Percentiles rank a stretch among this genome's conserved stretches.
Conservation (phyloP, 2,329 filamentous ascomycete species). For the Colletotrichum costaricense region DNA sequence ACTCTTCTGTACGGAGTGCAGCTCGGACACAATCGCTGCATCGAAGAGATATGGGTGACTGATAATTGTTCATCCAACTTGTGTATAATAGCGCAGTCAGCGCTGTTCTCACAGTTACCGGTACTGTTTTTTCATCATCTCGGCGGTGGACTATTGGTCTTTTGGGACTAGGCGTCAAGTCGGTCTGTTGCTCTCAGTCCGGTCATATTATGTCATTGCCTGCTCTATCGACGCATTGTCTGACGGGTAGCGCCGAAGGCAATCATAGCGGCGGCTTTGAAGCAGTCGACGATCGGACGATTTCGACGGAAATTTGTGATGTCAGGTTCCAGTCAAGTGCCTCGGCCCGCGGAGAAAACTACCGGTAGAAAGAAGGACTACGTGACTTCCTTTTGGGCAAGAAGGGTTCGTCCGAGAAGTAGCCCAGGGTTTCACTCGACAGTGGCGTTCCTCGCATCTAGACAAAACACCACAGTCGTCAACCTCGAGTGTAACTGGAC, state of each 20-base stretch:
- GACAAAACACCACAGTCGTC: neutral
- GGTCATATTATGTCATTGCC: neutral
- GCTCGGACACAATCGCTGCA: neutral
- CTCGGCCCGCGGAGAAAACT: neutral
- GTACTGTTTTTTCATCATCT: neutral
- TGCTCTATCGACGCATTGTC: neutral
- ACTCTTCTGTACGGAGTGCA: neutral
- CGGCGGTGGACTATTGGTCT: neutral
- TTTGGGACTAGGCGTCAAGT: neutral
- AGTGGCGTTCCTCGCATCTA: too few species aligned
- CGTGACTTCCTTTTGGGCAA: neutral
- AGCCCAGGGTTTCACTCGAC: neutral
- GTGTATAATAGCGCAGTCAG: neutral
- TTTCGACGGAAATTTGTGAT: neutral
- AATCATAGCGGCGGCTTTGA: neutral
- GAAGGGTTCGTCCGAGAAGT: neutral
- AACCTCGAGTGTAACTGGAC: neutral
- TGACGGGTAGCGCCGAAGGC: neutral
- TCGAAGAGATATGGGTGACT: neutral
- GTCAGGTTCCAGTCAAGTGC: neutral
- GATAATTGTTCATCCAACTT: neutral
- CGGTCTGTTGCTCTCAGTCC: neutral
- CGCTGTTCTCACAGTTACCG: neutral
- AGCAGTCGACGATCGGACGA: neutral
- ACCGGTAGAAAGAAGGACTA: neutral